Conservation (phyloP, 108 stramenopile species). For the Pseudonitzschia delicatissima region DNA sequence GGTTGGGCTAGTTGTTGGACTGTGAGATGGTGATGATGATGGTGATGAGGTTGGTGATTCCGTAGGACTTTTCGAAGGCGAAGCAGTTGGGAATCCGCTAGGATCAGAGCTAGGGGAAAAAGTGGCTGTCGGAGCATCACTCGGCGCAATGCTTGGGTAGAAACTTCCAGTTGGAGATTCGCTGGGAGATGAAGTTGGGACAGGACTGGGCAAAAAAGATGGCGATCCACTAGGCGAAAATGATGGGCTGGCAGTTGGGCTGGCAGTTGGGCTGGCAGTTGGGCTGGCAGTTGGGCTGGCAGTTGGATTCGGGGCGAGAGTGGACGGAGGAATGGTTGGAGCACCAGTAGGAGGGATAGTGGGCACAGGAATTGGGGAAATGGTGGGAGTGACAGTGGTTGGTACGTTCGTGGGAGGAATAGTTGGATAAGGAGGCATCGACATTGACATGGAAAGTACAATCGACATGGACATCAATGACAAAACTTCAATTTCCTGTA, state of each 20-base stretch:
- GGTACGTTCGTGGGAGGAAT: too few relatives aligned
- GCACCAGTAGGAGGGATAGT: background rate
- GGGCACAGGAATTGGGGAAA: background rate
- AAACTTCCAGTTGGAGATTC: background rate
- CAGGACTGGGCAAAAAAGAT: background rate
- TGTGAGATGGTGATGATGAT: background rate
- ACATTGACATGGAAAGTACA: too few relatives aligned
- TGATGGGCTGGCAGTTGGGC: background rate
- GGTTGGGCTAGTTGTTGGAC: background rate
- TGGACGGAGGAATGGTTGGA: too few relatives aligned
- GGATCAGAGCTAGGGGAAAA: too few relatives aligned
- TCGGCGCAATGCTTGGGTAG: background rate
- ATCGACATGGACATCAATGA: too few relatives aligned
- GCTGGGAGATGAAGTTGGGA: background rate
- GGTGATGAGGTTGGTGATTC: background rate
- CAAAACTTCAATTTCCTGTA: too few relatives aligned
- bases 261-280: background rate
- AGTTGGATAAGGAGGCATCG: too few relatives aligned
- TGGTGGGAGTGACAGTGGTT: too few relatives aligned
- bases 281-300: background rate
- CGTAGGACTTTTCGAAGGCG: background rate
- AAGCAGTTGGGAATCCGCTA: background rate
- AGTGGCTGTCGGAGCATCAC: background rate
- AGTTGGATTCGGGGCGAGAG: too few relatives aligned
- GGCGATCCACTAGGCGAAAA: background rate